Evolutionary conservation across 169 alveolate genomes (phyloP).

Genomic region (Cryptosporidium felis): DNA sequence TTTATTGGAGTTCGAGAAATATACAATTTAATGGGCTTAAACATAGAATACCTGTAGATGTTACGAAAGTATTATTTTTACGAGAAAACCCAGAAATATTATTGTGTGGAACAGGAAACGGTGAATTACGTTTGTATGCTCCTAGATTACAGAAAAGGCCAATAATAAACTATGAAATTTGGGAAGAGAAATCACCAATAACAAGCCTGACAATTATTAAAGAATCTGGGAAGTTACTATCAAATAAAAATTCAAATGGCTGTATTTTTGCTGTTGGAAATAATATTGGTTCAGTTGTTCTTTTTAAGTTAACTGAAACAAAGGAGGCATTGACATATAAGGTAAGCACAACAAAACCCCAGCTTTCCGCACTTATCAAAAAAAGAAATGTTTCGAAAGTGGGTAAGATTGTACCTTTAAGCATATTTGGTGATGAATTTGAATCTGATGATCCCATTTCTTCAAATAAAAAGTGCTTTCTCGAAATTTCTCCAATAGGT

Average conservation of each 20-base stretch:
- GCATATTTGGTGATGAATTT: neutral
- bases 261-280: slow-evolving; percentile 46
- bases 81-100: slow-evolving; percentile 28
- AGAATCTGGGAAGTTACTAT: slow-evolving; percentile 2
- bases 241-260: slow-evolving; percentile 15
- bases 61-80: slow-evolving; percentile 1
- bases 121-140: slow-evolving; percentile 39
- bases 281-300: slow-evolving; percentile 31
- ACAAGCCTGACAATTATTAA: slow-evolving; percentile 14
- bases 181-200: slow-evolving; percentile 59
- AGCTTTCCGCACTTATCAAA: slow-evolving; percentile 27
- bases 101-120: slow-evolving; percentile 60
- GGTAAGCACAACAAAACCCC: neutral
- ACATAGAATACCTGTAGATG: slow-evolving; percentile 45
- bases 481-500: slow-evolving; percentile 20
- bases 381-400: neutral
- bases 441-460: neutral
- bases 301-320: neutral
- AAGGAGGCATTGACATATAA: neutral
- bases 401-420: neutral
- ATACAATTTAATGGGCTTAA: neutral
- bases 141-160: slow-evolving; percentile 49
- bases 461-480: neutral
- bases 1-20: slow-evolving; percentile 43
- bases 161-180: slow-evolving; percentile 12